Conservation (phyloP, 768 basidiomycete genomes). For the Tricholoma terreum region DNA sequence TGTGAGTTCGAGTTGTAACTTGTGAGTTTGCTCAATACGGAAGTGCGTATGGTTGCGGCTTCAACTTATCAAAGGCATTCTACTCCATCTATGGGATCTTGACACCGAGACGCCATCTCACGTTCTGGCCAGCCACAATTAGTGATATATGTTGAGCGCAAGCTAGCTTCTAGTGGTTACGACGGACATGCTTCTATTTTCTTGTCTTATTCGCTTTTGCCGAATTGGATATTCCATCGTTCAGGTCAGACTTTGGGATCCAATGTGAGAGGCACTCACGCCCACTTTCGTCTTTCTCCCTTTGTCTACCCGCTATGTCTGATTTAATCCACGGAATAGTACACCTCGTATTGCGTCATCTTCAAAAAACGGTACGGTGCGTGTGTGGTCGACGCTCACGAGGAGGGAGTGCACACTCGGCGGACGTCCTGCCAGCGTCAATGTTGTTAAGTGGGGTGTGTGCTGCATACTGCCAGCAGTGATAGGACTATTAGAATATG, state of each 20-base stretch:
- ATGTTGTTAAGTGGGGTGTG: slow-evolving; percentile 94
- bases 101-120: slow-evolving; percentile 90
- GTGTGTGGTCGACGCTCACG: slow-evolving; percentile 83
- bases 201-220: too few species aligned
- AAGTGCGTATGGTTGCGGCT: too few species aligned
- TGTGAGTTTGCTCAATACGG: too few species aligned
- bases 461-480: slow-evolving; percentile 92
- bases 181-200: slow-evolving; percentile 72
- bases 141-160: slow-evolving; percentile 93
- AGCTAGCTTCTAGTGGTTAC: slow-evolving; percentile 89
- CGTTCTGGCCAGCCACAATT: slow-evolving; percentile 86
- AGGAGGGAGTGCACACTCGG: slow-evolving; percentile 83
- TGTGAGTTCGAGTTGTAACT: too few species aligned
- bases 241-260: slow-evolving; percentile 88
- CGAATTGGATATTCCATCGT: not conserved
- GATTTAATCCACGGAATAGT: slow-evolving; percentile 35
- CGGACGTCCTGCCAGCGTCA: slow-evolving; percentile 92
- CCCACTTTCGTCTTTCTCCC: slow-evolving; percentile 1
- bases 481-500: slow-evolving; percentile 94
- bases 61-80: too few species aligned
- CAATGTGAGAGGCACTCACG: too few species aligned
- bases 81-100: slow-evolving; percentile 98
- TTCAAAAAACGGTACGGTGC: slow-evolving; percentile 93
- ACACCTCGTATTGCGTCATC: slow-evolving; percentile 91
- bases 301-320: slow-evolving; percentile 1